Percentiles rank a stretch among this genome's conserved stretches.
These are phyloP conservation scores for Rhododendron simsii DNA, from an alignment of 148 eudicot species.

Conservation along the genomic window DNA sequence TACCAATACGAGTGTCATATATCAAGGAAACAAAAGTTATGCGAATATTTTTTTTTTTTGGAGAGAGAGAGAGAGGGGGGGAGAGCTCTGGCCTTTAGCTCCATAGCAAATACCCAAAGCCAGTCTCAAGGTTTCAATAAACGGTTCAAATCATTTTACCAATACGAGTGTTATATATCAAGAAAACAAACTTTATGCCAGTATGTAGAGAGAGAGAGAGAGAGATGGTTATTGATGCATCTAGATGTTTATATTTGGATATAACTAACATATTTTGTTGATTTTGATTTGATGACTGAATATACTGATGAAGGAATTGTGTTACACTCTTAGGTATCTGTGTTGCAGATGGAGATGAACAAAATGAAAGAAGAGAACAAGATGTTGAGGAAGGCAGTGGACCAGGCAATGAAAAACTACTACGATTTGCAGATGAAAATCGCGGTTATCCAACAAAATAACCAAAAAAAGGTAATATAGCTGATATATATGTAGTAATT, in stretches of 20 bases:
- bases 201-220: not conserved
- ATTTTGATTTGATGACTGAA: not conserved
- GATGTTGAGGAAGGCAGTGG: conserved; percentile 36
- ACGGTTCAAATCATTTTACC: not conserved
- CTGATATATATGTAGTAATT: not conserved
- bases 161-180: not conserved
- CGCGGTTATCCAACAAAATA: conserved; percentile 24
- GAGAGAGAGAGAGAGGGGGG: no score
- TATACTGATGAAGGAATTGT: not conserved
- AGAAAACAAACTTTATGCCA: not conserved
- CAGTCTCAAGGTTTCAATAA: no score
- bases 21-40: not conserved
- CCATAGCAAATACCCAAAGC: no score
- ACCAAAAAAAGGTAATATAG: conserved; percentile 25
- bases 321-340: conserved; percentile 21
- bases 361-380: conserved; percentile 52
- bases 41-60: no score
- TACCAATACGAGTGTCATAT: not conserved
- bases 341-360: conserved; percentile 37
- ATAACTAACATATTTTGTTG: not conserved
- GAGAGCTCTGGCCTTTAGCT: no score
- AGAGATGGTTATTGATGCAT: not conserved
- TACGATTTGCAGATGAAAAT: conserved; percentile 43
- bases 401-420: conserved; percentile 45
- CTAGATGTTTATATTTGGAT: not conserved